Base-by-base conservation (phyloP, 2,329 filamentous ascomycete genomes). In the Lasiodiplodia hormozganensis region DNA sequence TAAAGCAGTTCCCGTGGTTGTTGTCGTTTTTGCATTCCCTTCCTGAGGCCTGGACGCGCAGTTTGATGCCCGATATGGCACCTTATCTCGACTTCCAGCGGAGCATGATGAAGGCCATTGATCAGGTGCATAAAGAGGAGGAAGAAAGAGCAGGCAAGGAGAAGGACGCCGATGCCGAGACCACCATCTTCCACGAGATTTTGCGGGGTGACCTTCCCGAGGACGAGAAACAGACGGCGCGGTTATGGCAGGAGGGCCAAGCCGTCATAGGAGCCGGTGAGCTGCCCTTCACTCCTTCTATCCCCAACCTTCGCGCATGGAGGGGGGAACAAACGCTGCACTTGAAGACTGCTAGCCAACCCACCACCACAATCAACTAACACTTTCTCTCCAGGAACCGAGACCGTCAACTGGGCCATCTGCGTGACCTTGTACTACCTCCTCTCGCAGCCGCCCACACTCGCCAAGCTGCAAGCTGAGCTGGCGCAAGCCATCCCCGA, bases 371-470 rank as follows among this genome's bases (percentile, higher is more conserved):
- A 34, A 8, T 16, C 21, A 56, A 43, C 40, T 31, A 38, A 43
- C 79, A 34, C 1, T 71, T 77, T 12, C 72, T 72, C 1, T 81
- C 79, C 4, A 82, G 66, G 80, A 3, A 79, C 77, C 12, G 76
- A 81, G 49, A 83, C 81, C 0, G 78, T 76, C 0, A 74, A 74
- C 12, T 76, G 75, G 71, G 73, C 76, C 69, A 36, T 84, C 21
- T 70, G 75, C 2, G 69, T 80, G 6, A 71, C 77, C 8, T 74
- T 77, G 8, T 83, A 76, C 71, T 69, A 80, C 74, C 70, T 83
- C 2, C 76, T 81, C 28, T 68, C 72, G 14, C 74, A 79, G 23
- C 77, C 79, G 0, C 4, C 69, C 0, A 73, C 79, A 4, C 70
- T 79, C 1, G 18, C 64, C 1, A 73, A 70, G 8, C 70, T 85